phyloP scores from a whole-genome alignment of 257 asterid genomes.

The Catharanthus roseus region DNA sequence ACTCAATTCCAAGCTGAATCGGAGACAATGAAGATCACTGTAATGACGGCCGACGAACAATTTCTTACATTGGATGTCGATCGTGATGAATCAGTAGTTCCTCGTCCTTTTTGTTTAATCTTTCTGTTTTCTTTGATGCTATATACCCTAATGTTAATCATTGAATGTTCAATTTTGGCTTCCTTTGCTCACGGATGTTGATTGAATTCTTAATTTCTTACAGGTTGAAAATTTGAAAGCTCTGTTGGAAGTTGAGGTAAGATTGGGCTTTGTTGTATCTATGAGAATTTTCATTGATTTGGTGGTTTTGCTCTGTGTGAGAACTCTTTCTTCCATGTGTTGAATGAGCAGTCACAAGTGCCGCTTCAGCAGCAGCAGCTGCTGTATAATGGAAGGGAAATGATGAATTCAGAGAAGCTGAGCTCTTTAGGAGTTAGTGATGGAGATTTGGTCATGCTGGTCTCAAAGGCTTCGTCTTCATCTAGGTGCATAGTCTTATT shows the following conservation, averaged over 20 bases:
- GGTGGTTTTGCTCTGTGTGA: background rate
- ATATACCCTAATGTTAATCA: background rate
- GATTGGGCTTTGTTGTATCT: conserved; percentile 6
- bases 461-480: conserved; percentile 40
- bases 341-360: conserved; percentile 61
- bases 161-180: background rate
- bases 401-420: conserved; percentile 69
- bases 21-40: conserved; percentile 75
- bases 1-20: background rate
- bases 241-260: conserved; percentile 94
- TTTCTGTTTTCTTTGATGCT: background rate
- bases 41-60: conserved; percentile 93
- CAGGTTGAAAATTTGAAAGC: conserved; percentile 99
- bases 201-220: conserved; percentile 3
- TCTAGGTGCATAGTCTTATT: conserved; percentile 43
- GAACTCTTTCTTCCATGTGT: conserved; percentile 12
- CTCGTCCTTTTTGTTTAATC: conserved; percentile 6
- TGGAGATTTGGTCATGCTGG: conserved; percentile 96
- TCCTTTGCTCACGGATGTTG: conserved; percentile 4
- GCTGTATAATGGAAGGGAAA: conserved; percentile 72
- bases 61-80: conserved; percentile 80
- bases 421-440: conserved; percentile 66
- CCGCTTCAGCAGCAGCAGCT: conserved; percentile 87
- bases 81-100: conserved; percentile 80
- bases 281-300: background rate